Evolutionary conservation across 2,329 filamentous ascomycete genomes (phyloP).

Genomic region (Ustulina deusta): DNA sequence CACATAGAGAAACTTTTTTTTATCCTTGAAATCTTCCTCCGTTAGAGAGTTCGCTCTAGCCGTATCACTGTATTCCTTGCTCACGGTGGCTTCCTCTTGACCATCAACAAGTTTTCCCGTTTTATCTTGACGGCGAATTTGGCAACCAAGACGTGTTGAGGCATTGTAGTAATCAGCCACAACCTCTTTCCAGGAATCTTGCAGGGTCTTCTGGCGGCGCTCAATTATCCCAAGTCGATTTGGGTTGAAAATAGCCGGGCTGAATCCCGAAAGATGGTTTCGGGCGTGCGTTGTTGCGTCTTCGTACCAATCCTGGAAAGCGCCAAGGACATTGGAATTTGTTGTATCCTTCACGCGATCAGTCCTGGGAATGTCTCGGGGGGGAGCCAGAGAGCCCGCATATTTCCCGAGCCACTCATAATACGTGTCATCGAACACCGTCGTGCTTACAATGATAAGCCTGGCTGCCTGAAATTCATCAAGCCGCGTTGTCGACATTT

Average conservation of each 20-base stretch:
- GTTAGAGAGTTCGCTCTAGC: constrained; percentile 5
- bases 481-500: constrained; percentile 8
- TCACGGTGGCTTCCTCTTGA: background rate
- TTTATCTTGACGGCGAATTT: constrained; percentile 9
- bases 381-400: constrained; percentile 35
- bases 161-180: constrained; percentile 33
- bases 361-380: constrained; percentile 23
- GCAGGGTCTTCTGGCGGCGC: constrained; percentile 17
- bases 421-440: constrained; percentile 45
- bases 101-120: constrained; percentile 15
- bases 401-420: constrained; percentile 38
- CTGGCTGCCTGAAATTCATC: constrained; percentile 48
- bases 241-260: constrained; percentile 19
- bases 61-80: constrained; percentile 16
- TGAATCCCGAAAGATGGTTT: constrained; percentile 33
- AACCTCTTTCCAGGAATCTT: constrained; percentile 18
- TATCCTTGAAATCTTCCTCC: constrained; percentile 27
- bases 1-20: constrained; percentile 35
- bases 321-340: constrained; percentile 33
- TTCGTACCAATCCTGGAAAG: constrained; percentile 46
- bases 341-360: constrained; percentile 16
- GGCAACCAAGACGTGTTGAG: constrained; percentile 30
- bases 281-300: constrained; percentile 33
- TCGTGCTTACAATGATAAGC: constrained; percentile 55
- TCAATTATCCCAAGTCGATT: constrained; percentile 23